Evolutionary conservation across 139 green algal genomes (phyloP).

Genomic region (Tetradesmus lagerheimii): DNA sequence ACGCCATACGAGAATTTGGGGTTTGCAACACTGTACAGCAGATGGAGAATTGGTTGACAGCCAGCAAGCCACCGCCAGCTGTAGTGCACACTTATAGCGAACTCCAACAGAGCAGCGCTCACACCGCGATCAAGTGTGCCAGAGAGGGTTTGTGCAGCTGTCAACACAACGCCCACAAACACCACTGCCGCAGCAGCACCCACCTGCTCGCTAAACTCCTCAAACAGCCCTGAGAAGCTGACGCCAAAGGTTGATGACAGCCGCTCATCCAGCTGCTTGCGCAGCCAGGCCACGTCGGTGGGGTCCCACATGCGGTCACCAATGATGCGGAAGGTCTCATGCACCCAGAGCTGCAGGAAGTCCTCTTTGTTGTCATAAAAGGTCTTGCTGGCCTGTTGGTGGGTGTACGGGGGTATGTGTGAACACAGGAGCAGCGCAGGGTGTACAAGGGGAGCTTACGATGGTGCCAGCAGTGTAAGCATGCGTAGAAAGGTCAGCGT

Average conservation of each 20-base stretch:
- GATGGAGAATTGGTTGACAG: too few relatives aligned
- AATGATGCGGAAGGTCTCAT: slow-evolving; percentile 86
- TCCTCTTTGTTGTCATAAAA: slow-evolving; percentile 88
- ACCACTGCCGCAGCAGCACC: neutral
- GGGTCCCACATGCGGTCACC: slow-evolving; percentile 82
- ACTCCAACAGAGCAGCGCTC: too few relatives aligned
- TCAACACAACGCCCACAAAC: neutral
- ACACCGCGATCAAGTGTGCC: too few relatives aligned
- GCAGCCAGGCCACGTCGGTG: slow-evolving; percentile 74
- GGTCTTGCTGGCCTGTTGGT: slow-evolving; percentile 69
- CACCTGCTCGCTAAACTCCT: slow-evolving; percentile 57
- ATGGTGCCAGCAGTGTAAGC: neutral
- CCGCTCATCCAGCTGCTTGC: slow-evolving; percentile 75
- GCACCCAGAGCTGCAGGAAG: slow-evolving; percentile 87
- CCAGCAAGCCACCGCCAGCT: too few relatives aligned
- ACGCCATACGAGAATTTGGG: too few relatives aligned
- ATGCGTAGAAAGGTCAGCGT: neutral
- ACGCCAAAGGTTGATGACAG: slow-evolving; percentile 70
- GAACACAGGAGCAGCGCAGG: neutral
- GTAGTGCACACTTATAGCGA: too few relatives aligned
- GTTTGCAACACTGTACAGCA: too few relatives aligned
- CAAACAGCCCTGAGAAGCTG: slow-evolving; percentile 73
- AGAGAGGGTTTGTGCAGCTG: too few relatives aligned
- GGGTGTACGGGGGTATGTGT: neutral
- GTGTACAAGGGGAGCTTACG: neutral